Base-by-base conservation (phyloP, 768 basidiomycete species). In the Suillus occidentalis region DNA sequence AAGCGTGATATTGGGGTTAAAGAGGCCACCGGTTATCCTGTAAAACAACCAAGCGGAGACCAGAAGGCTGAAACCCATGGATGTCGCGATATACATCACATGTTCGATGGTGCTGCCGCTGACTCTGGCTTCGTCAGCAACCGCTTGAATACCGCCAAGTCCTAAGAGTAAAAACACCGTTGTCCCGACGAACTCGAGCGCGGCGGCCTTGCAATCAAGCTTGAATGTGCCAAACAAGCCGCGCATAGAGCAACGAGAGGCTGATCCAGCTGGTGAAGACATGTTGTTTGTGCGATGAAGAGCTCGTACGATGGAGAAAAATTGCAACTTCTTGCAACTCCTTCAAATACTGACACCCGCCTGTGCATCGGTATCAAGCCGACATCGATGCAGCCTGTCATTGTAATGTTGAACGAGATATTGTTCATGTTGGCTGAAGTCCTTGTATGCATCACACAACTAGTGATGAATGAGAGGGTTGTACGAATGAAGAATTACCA, bases 1-100 rank as follows among this genome's bases (percentile, higher is more conserved):
- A 45, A 87, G 76, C 20, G 84, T 85, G 65, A 90, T 80, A 65
- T 87, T 79, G 0, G 87, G 88, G 66, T 89, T 90, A 75, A 89
- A 90, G 25, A 89, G 75, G 6, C 87, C 87, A 12, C 87, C 88
- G 0, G 87, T 88, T 22, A 83, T 75, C 40, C 88, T 82, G 71
- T 83, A 90, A 73, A 90, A 90, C 12, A 89, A 69, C 88, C 89
- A 90, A 8, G 84, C 87, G 4, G 85, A 84, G 50, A 86, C 81
- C 57, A 89, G 77, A 53, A 91, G 81, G 67, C 83, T 83, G 55
- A 90, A 72, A 1, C 89, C 88, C 81, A 88, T 86, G 58, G 80
- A 82, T 0, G 83, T 81, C 6, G 88, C 81, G 40, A 87, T 83
- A 73, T 88, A 90, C 63, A 86, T 74, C 50, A 81, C 74, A 22